Conservation (phyloP, 2,329 filamentous ascomycete species). For the Trichoderma citrinoviride region DNA sequence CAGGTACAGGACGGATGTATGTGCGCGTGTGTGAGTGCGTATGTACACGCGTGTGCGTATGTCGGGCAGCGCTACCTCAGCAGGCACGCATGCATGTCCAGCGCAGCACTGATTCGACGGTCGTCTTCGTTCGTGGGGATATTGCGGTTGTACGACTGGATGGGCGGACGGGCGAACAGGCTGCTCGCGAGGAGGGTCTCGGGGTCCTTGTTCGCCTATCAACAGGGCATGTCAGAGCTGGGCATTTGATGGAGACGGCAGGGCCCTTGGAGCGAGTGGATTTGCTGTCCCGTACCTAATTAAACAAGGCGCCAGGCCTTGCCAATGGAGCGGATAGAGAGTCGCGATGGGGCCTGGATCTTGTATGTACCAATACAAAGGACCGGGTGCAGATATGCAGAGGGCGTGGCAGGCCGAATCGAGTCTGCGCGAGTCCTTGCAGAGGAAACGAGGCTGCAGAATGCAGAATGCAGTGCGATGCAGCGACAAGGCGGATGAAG, state of each 20-base stretch:
- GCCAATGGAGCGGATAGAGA: neutral
- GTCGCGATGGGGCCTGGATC: neutral
- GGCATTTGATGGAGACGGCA: conserved; percentile 9
- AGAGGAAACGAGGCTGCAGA: neutral
- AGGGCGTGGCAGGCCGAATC: neutral
- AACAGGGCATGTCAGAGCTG: conserved; percentile 11
- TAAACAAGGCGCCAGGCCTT: conserved; percentile 17
- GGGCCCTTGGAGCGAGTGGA: conserved; percentile 12
- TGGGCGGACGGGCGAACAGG: neutral
- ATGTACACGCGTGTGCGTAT: neutral
- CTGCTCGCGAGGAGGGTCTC: neutral
- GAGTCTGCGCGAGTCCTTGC: neutral
- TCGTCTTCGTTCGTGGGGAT: conserved; percentile 4
- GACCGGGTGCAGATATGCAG: neutral
- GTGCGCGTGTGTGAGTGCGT: neutral
- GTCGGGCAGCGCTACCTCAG: neutral
- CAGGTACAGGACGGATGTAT: neutral
- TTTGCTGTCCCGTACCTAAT: conserved; percentile 18
- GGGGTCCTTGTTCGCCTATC: conserved; percentile 18
- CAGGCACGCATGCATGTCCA: conserved; percentile 6
- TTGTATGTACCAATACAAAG: too few species aligned
- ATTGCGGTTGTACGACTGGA: neutral
- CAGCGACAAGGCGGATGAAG: neutral
- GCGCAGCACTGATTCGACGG: neutral
- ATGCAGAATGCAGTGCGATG: neutral